A percentile compares a stretch with the other conserved stretches of the same genome.
phyloP scores from a whole-genome alignment of 768 basidiomycete species.

The Pleurotus platypus region DNA sequence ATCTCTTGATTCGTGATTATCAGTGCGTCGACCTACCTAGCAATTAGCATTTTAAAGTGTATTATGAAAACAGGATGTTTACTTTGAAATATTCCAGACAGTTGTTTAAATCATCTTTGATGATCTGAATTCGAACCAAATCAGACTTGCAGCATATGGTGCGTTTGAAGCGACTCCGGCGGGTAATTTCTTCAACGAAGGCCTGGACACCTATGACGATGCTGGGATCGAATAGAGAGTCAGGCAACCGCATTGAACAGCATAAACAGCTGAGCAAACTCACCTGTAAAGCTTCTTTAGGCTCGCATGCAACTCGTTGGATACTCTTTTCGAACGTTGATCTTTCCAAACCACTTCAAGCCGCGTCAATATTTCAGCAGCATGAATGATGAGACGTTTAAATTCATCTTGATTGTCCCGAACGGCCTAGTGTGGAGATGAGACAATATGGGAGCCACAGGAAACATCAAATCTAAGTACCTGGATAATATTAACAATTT shows the following conservation, averaged over 20 bases:
- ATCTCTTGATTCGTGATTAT: no score
- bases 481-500: slow-evolving; percentile 3
- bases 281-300: background rate
- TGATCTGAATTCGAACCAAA: no score
- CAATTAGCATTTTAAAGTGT: no score
- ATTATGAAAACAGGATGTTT: no score
- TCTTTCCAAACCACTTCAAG: background rate
- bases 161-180: no score
- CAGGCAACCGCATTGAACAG: background rate
- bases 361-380: background rate
- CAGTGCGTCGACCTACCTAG: no score
- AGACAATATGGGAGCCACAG: background rate
- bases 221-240: background rate
- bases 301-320: background rate
- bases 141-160: no score
- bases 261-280: no score
- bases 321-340: background rate
- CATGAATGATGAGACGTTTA: background rate
- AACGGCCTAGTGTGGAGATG: background rate
- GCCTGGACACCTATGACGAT: background rate
- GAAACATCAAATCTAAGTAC: background rate
- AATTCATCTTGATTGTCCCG: slow-evolving; percentile 5
- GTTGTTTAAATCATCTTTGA: no score
- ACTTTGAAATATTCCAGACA: no score
- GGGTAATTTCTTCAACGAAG: background rate